Evolutionary conservation across 495 filamentous ascomycete genomes (phyloP).

Genomic region (Xylaria acuta): DNA sequence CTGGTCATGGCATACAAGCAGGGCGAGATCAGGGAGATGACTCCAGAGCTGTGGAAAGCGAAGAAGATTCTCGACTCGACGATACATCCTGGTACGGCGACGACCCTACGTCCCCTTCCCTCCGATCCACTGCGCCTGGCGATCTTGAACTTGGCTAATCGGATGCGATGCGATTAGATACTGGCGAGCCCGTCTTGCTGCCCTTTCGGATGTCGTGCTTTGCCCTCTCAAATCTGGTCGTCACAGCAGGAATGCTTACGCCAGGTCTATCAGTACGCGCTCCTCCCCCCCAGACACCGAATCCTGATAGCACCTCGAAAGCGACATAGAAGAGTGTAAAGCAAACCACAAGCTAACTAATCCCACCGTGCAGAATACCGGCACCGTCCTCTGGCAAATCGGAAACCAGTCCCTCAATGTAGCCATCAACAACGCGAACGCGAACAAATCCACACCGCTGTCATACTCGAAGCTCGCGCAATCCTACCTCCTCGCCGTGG

Average conservation of each 20-base stretch:
- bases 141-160: conserved; percentile 31
- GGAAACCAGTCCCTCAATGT: conserved; percentile 98
- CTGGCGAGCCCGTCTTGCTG: conserved; percentile 86
- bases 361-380: conserved; percentile 69
- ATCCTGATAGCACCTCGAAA: background rate
- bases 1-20: conserved; percentile 82
- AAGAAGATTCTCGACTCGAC: conserved; percentile 98
- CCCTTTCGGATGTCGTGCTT: conserved; percentile 98
- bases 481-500: conserved; percentile 91
- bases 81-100: conserved; percentile 78
- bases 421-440: conserved; percentile 94
- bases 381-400: conserved; percentile 93
- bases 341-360: conserved; percentile 17
- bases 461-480: conserved; percentile 78
- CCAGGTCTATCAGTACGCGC: conserved; percentile 71
- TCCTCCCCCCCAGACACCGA: conserved; percentile 21
- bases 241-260: conserved; percentile 98
- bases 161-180: conserved; percentile 63
- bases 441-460: conserved; percentile 93
- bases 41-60: conserved; percentile 87
- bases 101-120: background rate
- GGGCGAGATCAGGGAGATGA: conserved; percentile 78
- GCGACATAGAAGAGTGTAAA: background rate
- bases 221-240: conserved; percentile 89
- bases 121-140: background rate